Percentiles rank a stretch among this genome's conserved stretches.
phyloP scores from a whole-genome alignment of 1,139 yeast species.

The Kluyveromyces marxianus region DNA sequence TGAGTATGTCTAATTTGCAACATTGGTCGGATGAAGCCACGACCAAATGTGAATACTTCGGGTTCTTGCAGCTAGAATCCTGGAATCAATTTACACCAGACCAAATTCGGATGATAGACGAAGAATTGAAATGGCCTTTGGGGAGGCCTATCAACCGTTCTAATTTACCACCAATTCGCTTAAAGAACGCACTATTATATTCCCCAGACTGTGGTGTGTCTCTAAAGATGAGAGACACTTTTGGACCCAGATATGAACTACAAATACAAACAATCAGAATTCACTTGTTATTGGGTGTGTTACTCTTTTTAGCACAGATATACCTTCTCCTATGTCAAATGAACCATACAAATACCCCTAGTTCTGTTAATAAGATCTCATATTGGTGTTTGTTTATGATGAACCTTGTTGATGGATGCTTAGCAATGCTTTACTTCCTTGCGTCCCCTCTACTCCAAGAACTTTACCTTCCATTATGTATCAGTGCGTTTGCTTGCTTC shows the following conservation, averaged over 20 bases:
- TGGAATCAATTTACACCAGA: conserved; percentile 42
- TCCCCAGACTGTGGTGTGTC: conserved; percentile 85
- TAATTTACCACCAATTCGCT: conserved; percentile 45
- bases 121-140: conserved; percentile 59
- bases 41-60: conserved; percentile 61
- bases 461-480: conserved; percentile 57
- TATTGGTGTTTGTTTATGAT: conserved; percentile 52
- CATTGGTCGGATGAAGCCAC: conserved; percentile 28
- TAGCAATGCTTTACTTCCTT: conserved; percentile 55
- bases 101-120: conserved; percentile 56
- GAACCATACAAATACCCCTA: conserved; percentile 68
- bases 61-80: conserved; percentile 60
- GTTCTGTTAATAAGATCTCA: conserved; percentile 63
- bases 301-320: conserved; percentile 43
- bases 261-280: conserved; percentile 37
- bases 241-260: conserved; percentile 54
- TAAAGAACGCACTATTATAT: conserved; percentile 54
- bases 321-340: conserved; percentile 55
- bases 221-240: conserved; percentile 37
- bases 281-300: conserved; percentile 42
- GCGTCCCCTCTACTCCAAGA: conserved; percentile 49
- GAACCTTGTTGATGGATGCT: conserved; percentile 58
- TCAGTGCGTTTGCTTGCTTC: conserved; percentile 63
- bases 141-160: conserved; percentile 62
- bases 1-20: conserved; percentile 36